These are phyloP conservation scores for Fusarium ambrosium DNA, from an alignment of 2,329 filamentous ascomycete species.

Conservation along the genomic window DNA sequence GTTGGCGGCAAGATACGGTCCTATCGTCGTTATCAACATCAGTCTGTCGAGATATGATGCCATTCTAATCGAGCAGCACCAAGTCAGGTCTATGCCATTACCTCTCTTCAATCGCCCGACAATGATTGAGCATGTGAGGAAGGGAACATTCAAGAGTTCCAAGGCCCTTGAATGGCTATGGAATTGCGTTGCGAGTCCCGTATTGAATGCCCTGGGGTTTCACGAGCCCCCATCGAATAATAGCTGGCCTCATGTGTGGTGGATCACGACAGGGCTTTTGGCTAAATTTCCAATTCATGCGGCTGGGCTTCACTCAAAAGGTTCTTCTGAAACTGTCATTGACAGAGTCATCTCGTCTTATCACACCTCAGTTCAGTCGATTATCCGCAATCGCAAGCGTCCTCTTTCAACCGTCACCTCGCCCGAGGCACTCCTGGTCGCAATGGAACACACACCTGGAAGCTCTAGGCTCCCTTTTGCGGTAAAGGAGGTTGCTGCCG, in stretches of 20 bases:
- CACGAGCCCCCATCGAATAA: neutral
- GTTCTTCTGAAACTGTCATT: neutral
- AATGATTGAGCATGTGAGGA: too few relatives aligned
- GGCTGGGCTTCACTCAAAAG: neutral
- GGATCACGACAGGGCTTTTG: neutral
- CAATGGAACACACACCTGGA: too few relatives aligned
- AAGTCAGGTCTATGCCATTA: too few relatives aligned
- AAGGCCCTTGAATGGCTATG: neutral
- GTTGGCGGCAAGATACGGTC: too few relatives aligned
- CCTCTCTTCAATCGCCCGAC: too few relatives aligned
- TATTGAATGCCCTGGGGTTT: neutral
- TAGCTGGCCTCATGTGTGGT: neutral
- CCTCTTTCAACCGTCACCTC: neutral
- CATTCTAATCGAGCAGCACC: too few relatives aligned
- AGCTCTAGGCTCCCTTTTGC: too few relatives aligned
- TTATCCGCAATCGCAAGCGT: neutral
- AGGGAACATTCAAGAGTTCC: neutral
- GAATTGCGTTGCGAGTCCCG: neutral
- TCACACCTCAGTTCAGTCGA: neutral
- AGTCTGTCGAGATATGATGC: too few relatives aligned
- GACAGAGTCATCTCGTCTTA: neutral
- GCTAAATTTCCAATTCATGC: neutral
- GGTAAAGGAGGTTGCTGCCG: too few relatives aligned
- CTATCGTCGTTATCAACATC: too few relatives aligned
- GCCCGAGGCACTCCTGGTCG: too few relatives aligned